Base-by-base conservation (phyloP, 1,284 basidiomycete genomes). In the Cryptococcus depauperatus region DNA sequence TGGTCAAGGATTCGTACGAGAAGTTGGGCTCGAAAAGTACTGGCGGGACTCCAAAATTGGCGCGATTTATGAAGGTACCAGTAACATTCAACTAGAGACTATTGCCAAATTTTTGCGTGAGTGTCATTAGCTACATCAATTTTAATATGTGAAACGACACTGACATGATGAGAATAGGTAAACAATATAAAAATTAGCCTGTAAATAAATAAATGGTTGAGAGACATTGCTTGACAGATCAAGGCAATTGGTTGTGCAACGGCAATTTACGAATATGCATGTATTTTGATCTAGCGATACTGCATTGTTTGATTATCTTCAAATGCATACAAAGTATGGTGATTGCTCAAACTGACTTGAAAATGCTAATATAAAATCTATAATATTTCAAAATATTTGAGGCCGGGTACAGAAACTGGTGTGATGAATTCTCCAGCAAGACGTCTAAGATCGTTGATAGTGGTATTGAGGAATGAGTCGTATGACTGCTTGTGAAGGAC, bases 1-100 rank as follows among this genome's bases (percentile, higher is more conserved):
- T 40, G 95, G 93, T 16, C 78, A 93, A 37, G 93, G 92, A 1
- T 97, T 95, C 73, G 96, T 91, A 40, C 74, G 89, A 44, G 90
- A 93, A 73, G 89, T 87, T 1, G 90, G 91, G 3, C 85, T 95
- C 52, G 90, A 93, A 74, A 95, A 95, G 74, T 90, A 74, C 62
- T 90, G 86, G 86, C 74, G 93, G 56, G 93, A 97, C 71, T 89
- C 86, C 22, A 96, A 95, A 45, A 52, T 52, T 25, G 85, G 86
- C 33, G 86, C 88, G 9, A 95, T 95, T 51, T 95, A 93, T 66
- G 90, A 93, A 69, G 91, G 92, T 29, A 96, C 92, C 32, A 88
- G 84, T 27, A 95, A 96, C 69, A 97, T 98, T 54, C 93, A 97
- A 72, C 75, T 96, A 42, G 84, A 92, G 71, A 98, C 95, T 0